Percentiles rank a stretch among this genome's conserved stretches.
These are phyloP conservation scores for Ottelia alismoides DNA, from an alignment of 106 monocot genomes.

Conservation along the genomic window DNA sequence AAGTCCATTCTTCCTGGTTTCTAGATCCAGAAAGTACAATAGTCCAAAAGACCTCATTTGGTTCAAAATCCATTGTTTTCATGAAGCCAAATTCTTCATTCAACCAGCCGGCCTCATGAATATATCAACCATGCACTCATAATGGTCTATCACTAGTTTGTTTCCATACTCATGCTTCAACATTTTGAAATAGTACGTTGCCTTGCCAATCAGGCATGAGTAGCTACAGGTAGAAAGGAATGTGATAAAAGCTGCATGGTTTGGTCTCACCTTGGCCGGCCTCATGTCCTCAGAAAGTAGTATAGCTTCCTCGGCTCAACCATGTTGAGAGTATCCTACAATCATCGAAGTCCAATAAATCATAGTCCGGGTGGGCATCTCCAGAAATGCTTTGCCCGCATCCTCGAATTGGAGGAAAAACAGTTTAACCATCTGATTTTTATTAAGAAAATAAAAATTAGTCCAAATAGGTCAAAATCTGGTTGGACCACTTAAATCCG, in stretches of 20 bases:
- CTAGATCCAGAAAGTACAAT: constrained; percentile 66
- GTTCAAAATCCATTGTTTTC: constrained; percentile 42
- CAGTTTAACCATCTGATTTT: too few species aligned
- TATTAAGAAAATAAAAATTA: too few species aligned
- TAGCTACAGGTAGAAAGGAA: constrained; percentile 90
- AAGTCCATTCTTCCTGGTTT: constrained; percentile 73
- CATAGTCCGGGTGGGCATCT: constrained; percentile 61
- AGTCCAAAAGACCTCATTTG: constrained; percentile 86
- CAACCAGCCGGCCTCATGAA: constrained; percentile 51
- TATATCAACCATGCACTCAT: constrained; percentile 89
- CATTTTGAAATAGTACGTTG: constrained; percentile 64
- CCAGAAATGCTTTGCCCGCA: constrained; percentile 56
- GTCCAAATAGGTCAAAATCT: too few species aligned
- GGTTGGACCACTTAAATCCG: too few species aligned
- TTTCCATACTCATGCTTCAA: constrained; percentile 69
- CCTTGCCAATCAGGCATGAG: constrained; percentile 60
- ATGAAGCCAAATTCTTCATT: constrained; percentile 66
- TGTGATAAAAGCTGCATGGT: constrained; percentile 65
- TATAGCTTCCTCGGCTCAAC: constrained; percentile 49
- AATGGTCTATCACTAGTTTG: constrained; percentile 73
- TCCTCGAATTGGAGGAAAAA: too few species aligned
- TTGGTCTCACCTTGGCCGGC: constrained; percentile 55
- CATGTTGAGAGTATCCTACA: constrained; percentile 69
- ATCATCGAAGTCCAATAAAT: constrained; percentile 93
- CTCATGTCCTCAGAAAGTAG: constrained; percentile 83